These are phyloP conservation scores for Coemansia sp. DNA, from an alignment of 192 early-diverging fungal species.

Conservation along the genomic window DNA sequence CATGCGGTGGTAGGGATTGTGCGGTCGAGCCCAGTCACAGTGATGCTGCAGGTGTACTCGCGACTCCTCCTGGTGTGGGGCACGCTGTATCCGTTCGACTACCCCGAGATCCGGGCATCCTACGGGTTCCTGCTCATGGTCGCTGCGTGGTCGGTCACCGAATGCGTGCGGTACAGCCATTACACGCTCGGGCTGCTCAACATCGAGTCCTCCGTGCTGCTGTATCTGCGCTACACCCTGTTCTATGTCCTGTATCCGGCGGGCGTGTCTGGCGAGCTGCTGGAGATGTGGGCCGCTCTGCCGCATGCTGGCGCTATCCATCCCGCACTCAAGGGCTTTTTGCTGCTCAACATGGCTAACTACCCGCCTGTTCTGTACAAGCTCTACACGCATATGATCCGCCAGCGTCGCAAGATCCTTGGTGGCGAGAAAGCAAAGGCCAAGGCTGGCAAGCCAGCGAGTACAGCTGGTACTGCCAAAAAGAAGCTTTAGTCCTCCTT, in stretches of 20 bases:
- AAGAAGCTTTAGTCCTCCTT: constrained; percentile 12
- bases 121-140: constrained; percentile 79
- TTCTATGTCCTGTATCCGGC: constrained; percentile 92
- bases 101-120: constrained; percentile 66
- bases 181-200: constrained; percentile 76
- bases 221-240: constrained; percentile 79
- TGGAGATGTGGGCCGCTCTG: constrained; percentile 71
- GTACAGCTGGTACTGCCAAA: constrained; percentile 10
- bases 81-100: constrained; percentile 67
- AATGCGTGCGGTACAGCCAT: constrained; percentile 89
- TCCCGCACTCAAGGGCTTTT: constrained; percentile 60
- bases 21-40: constrained; percentile 76
- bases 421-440: constrained; percentile 25
- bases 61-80: constrained; percentile 85
- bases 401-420: constrained; percentile 80
- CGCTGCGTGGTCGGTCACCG: constrained; percentile 89
- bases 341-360: constrained; percentile 59
- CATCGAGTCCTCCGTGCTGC: constrained; percentile 39
- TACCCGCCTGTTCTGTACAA: constrained; percentile 77
- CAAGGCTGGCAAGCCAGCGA: neutral
- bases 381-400: constrained; percentile 92
- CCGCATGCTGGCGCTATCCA: constrained; percentile 61
- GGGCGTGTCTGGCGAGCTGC: constrained; percentile 81
- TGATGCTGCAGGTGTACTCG: constrained; percentile 82
- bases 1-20: constrained; percentile 69